Evolutionary conservation across 2,329 filamentous ascomycete genomes (phyloP).

Genomic region (Fusarium keratoplasticum): DNA sequence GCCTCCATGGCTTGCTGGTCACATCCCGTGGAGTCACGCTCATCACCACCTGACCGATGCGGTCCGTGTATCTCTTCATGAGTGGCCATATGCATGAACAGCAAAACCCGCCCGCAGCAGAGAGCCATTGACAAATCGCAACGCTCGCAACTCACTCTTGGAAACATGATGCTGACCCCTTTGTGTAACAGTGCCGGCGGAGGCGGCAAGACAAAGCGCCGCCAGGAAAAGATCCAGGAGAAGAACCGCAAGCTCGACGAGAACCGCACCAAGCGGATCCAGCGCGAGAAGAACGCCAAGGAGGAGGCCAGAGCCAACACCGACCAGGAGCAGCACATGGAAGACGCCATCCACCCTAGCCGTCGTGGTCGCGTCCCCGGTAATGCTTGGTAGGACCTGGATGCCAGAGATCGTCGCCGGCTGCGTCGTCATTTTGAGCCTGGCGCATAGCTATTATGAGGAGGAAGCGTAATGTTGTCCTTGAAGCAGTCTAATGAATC

Average conservation of each 20-base stretch:
- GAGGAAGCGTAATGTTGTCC: background rate
- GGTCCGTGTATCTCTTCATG: background rate
- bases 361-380: constrained; percentile 53
- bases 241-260: constrained; percentile 91
- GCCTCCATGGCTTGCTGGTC: constrained; percentile 6
- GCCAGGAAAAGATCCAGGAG: constrained; percentile 80
- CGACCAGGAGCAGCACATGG: constrained; percentile 39
- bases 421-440: background rate
- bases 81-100: constrained; percentile 10
- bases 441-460: background rate
- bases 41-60: constrained; percentile 11
- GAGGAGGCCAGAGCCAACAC: constrained; percentile 40
- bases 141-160: background rate
- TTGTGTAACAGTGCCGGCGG: constrained; percentile 77
- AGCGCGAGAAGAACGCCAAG: constrained; percentile 58
- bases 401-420: background rate
- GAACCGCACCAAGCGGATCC: constrained; percentile 62
- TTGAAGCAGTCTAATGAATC: constrained; percentile 18
- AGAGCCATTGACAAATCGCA: background rate
- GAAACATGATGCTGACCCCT: constrained; percentile 11
- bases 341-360: constrained; percentile 64
- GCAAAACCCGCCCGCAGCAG: background rate
- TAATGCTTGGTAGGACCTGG: constrained; percentile 17
- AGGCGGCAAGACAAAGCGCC: constrained; percentile 79
- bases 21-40: constrained; percentile 7